phyloP scores from a whole-genome alignment of 2,329 filamentous ascomycete species.

The Phaeosphaeria sp. region DNA sequence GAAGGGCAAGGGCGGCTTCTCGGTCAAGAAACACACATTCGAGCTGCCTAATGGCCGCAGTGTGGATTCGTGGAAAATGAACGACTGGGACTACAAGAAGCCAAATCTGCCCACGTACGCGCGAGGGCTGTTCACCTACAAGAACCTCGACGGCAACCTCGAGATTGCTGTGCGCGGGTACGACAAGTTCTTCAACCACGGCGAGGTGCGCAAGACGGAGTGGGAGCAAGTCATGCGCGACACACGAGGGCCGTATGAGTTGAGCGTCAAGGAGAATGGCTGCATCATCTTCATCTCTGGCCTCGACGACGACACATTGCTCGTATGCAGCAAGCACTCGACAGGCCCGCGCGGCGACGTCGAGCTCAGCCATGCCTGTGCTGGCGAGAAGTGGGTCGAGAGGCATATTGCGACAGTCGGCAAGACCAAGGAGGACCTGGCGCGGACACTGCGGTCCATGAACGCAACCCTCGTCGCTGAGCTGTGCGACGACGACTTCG shows the following conservation, averaged over 20 bases:
- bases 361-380: slow-evolving; percentile 79
- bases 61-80: slow-evolving; percentile 91
- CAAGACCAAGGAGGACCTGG: slow-evolving; percentile 79
- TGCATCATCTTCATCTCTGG: slow-evolving; percentile 98
- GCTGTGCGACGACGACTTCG: slow-evolving; percentile 93
- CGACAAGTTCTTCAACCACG: slow-evolving; percentile 98
- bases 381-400: slow-evolving; percentile 82
- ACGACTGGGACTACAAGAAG: slow-evolving; percentile 96
- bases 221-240: slow-evolving; percentile 79
- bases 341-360: slow-evolving; percentile 79
- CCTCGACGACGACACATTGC: slow-evolving; percentile 82
- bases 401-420: slow-evolving; percentile 78
- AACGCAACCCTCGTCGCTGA: slow-evolving; percentile 96
- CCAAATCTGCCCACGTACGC: slow-evolving; percentile 87
- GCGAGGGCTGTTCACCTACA: slow-evolving; percentile 90
- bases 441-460: slow-evolving; percentile 73
- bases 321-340: slow-evolving; percentile 99
- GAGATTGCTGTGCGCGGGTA: slow-evolving; percentile 92
- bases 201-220: slow-evolving; percentile 79
- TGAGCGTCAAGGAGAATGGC: slow-evolving; percentile 98
- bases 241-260: slow-evolving; percentile 87
- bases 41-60: slow-evolving; percentile 68
- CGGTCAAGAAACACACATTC: slow-evolving; percentile 82
- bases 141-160: slow-evolving; percentile 65
- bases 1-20: slow-evolving; percentile 62